Evolutionary conservation across 1,284 basidiomycete genomes (phyloP).

Genomic region (Neotropicomus parvogracilis): DNA sequence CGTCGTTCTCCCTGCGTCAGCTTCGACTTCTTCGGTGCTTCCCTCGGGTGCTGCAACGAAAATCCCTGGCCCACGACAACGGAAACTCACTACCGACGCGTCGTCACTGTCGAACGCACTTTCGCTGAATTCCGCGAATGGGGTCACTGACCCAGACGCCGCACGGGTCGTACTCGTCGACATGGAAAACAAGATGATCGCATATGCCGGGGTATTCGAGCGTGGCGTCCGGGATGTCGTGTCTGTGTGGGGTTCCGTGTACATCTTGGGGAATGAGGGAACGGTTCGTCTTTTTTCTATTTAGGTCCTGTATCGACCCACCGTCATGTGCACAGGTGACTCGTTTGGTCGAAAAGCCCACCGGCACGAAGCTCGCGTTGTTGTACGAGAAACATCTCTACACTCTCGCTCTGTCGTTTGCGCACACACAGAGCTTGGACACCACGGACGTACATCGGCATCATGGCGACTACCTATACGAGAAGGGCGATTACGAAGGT

Average conservation of each 20-base stretch:
- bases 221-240: slow-evolving; percentile 79
- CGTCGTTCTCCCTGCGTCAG: slow-evolving; percentile 69
- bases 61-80: slow-evolving; percentile 16
- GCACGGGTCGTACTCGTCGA: slow-evolving; percentile 90
- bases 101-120: slow-evolving; percentile 59
- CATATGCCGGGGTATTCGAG: slow-evolving; percentile 75
- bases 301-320: neutral
- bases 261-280: slow-evolving; percentile 73
- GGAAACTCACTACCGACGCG: slow-evolving; percentile 19
- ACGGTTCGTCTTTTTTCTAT: slow-evolving; percentile 44
- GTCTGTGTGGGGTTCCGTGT: slow-evolving; percentile 76
- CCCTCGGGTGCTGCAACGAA: slow-evolving; percentile 56
- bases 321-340: slow-evolving; percentile 46
- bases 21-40: slow-evolving; percentile 22
- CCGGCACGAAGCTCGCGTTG: slow-evolving; percentile 74
- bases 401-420: slow-evolving; percentile 72
- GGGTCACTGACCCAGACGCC: slow-evolving; percentile 55
- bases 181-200: slow-evolving; percentile 88
- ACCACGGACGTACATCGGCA: slow-evolving; percentile 84
- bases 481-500: slow-evolving; percentile 88
- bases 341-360: slow-evolving; percentile 76
- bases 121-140: slow-evolving; percentile 58
- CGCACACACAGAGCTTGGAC: slow-evolving; percentile 72
- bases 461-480: slow-evolving; percentile 91
- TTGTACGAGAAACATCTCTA: slow-evolving; percentile 78